Evolutionary conservation across 2,329 filamentous ascomycete species (phyloP).

Genomic region (Incumbomyces delicatus): DNA sequence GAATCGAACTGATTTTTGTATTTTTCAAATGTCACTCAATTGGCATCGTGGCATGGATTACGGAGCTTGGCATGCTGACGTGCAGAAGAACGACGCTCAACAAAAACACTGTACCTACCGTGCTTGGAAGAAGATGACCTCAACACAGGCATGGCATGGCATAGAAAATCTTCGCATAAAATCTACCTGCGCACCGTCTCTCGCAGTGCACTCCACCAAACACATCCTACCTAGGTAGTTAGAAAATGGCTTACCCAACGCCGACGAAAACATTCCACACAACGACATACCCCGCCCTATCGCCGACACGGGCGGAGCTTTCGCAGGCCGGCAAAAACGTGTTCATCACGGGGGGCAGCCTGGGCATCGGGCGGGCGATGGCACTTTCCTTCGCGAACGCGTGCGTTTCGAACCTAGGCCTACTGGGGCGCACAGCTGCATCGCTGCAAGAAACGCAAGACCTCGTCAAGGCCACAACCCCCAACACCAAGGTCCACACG

Average conservation of each 20-base stretch:
- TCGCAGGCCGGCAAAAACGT: conserved; percentile 26
- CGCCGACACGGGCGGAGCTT: conserved; percentile 25
- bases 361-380: conserved; percentile 23
- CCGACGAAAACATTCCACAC: conserved; percentile 27
- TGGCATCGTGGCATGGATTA: too few relatives aligned
- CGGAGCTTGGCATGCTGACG: too few relatives aligned
- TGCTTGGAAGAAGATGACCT: too few relatives aligned
- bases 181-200: too few relatives aligned
- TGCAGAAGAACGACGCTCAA: too few relatives aligned
- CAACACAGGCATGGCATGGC: too few relatives aligned
- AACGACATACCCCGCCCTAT: conserved; percentile 32
- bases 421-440: conserved; percentile 30
- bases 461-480: conserved; percentile 15
- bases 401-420: conserved; percentile 28
- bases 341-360: conserved; percentile 24
- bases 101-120: too few relatives aligned
- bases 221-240: too few relatives aligned
- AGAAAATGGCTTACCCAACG: neutral
- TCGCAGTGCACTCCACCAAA: too few relatives aligned
- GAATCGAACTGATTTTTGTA: too few relatives aligned
- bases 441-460: conserved; percentile 24
- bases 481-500: conserved; percentile 24
- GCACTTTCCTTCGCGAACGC: conserved; percentile 30
- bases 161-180: too few relatives aligned
- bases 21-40: too few relatives aligned